phyloP scores from a whole-genome alignment of 2,329 filamentous ascomycete genomes.

The Tetracladium maxilliforme region DNA sequence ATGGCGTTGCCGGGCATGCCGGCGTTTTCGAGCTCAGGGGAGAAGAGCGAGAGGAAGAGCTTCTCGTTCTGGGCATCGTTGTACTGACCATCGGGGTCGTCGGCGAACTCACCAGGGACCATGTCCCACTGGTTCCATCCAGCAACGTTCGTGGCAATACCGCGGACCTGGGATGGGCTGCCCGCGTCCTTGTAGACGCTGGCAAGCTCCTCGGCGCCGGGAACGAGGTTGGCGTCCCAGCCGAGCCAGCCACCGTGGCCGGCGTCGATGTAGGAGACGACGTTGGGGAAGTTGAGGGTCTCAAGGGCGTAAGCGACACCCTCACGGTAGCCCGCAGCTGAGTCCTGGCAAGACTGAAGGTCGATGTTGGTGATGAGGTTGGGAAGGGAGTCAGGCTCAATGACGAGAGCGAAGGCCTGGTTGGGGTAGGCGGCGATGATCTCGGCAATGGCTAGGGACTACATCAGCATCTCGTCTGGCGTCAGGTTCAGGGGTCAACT shows the following conservation, averaged over 20 bases:
- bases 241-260: conserved; percentile 51
- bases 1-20: conserved; percentile 40
- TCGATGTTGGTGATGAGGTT: conserved; percentile 47
- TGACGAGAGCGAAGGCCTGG: conserved; percentile 19
- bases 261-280: conserved; percentile 48
- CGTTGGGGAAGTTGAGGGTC: conserved; percentile 42
- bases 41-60: conserved; percentile 32
- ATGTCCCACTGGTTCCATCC: conserved; percentile 42
- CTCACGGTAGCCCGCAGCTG: conserved; percentile 36
- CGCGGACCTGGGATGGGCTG: conserved; percentile 29
- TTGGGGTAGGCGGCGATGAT: conserved; percentile 8
- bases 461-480: too few species aligned
- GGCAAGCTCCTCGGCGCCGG: conserved; percentile 30
- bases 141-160: conserved; percentile 39
- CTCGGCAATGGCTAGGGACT: conserved; percentile 15
- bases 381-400: conserved; percentile 47
- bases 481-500: conserved; percentile 7
- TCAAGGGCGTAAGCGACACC: conserved; percentile 39
- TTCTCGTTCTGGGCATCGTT: conserved; percentile 39
- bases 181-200: conserved; percentile 28
- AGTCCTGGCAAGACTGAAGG: conserved; percentile 36
- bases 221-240: conserved; percentile 41
- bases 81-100: conserved; percentile 33
- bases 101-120: conserved; percentile 21
- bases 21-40: conserved; percentile 26